Base-by-base conservation (phyloP, 768 basidiomycete species). In the Boletus edulis region DNA sequence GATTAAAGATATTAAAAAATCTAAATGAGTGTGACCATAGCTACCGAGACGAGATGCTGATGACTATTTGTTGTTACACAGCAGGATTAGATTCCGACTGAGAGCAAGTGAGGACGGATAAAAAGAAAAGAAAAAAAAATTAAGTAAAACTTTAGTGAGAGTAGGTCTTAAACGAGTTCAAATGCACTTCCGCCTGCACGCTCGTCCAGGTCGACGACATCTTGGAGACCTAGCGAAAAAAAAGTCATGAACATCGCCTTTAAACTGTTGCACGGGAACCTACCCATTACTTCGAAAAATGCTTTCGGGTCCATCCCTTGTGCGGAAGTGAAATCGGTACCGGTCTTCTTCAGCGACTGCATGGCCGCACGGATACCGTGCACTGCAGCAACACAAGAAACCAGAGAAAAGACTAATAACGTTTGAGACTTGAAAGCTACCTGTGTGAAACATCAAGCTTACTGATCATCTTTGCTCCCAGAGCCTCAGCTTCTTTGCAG, bases 391-490 rank as follows among this genome's bases (percentile, higher is more conserved):
- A 90, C 87, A 57, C 83, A 85, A 27, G 87, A 89, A 3, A 87
- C 85, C 8, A 89, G 74, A 11, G 87, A 89, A 69, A 89, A 90
- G 64, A 89, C 86, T 89, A 43, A 27, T 24, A 31, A 22, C 1
- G 3, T 7, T 3, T 63, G 3, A 64, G 56, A 43, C 13, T 18
- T 6, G 5, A 27, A 24, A 47, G 34, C 12, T 13, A 15, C 1
- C 10, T 6, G n/a, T 7, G 6, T 3, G 0, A 13, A 2, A 14
- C 17, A n/a, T 14, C 29, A 22, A 43, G 73, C 85, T 66, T 55
- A 88, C 87, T 89, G 69, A 89, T 89, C 48, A 90, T 83, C 67
- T 89, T 89, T 34, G 87, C 87, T 18, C 88, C 88, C 65, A 81
- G 76, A 17, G 71, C 73, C 67, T 89, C 87, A 0, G 87, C 88